These are phyloP conservation scores for Cryphonectria naterciae DNA, from an alignment of 2,329 filamentous ascomycete species.

Conservation along the genomic window DNA sequence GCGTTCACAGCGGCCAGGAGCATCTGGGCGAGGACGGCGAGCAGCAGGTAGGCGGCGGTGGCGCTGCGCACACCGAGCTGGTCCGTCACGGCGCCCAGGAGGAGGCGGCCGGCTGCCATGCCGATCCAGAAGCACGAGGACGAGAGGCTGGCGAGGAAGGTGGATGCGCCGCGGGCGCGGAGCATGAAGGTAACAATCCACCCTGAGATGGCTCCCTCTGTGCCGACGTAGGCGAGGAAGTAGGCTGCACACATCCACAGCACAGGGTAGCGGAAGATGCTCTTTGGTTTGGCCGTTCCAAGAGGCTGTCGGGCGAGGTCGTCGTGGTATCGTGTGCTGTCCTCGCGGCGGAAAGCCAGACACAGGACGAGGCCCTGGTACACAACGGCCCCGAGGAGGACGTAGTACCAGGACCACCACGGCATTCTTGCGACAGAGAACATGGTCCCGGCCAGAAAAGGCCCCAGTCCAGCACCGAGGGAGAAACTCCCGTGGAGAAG, in stretches of 20 bases:
- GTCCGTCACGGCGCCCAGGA: slow-evolving; percentile 40
- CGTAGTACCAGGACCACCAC: slow-evolving; percentile 46
- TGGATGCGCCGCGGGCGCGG: slow-evolving; percentile 42
- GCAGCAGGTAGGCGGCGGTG: slow-evolving; percentile 35
- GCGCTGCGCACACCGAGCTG: slow-evolving; percentile 36
- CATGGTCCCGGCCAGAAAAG: slow-evolving; percentile 40
- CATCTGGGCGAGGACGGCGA: slow-evolving; percentile 31
- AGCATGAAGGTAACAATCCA: slow-evolving; percentile 53
- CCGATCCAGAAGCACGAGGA: slow-evolving; percentile 50
- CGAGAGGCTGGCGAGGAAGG: slow-evolving; percentile 43
- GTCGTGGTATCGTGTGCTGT: slow-evolving; percentile 38
- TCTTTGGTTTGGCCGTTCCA: slow-evolving; percentile 17
- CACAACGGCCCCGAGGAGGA: slow-evolving; percentile 38
- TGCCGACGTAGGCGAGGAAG: slow-evolving; percentile 49
- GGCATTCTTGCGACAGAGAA: slow-evolving; percentile 34
- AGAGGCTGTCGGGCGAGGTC: slow-evolving; percentile 9
- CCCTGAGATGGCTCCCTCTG: slow-evolving; percentile 48
- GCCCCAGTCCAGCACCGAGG: slow-evolving; percentile 43
- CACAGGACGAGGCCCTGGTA: slow-evolving; percentile 32
- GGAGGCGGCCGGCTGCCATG: slow-evolving; percentile 45
- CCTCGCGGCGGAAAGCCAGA: slow-evolving; percentile 44
- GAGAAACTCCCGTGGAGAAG: slow-evolving; percentile 47
- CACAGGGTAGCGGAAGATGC: slow-evolving; percentile 39
- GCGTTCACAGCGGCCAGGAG: slow-evolving; percentile 31
- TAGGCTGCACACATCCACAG: slow-evolving; percentile 48